Evolutionary conservation across 2,329 filamentous ascomycete genomes (phyloP).

Genomic region (Phialophora verrucosa): DNA sequence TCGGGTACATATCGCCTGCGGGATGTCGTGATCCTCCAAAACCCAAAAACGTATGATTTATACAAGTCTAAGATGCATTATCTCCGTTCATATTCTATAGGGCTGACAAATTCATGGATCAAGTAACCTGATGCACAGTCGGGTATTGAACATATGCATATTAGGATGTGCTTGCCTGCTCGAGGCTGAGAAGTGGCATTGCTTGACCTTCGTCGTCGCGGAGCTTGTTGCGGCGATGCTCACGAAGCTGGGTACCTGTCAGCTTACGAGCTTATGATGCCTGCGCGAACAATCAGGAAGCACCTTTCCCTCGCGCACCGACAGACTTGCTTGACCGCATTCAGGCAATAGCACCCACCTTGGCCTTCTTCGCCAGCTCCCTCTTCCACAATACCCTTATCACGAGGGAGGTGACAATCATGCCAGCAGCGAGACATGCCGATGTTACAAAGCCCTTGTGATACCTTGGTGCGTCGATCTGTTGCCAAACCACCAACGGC

Average conservation of each 20-base stretch:
- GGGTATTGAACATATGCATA: not conserved
- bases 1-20: not conserved
- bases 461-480: constrained; percentile 66
- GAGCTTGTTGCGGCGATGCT: not conserved
- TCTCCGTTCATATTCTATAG: not conserved
- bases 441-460: constrained; percentile 65
- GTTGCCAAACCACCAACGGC: constrained; percentile 63
- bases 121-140: not conserved
- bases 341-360: constrained; percentile 16
- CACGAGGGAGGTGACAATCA: constrained; percentile 49
- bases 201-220: not conserved
- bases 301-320: not conserved
- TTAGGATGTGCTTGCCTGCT: not conserved
- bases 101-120: not conserved
- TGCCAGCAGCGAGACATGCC: constrained; percentile 43
- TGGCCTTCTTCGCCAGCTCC: constrained; percentile 42
- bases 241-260: not conserved
- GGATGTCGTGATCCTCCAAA: constrained; percentile 9
- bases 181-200: not conserved
- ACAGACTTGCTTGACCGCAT: not conserved
- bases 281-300: not conserved
- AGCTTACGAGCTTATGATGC: not conserved
- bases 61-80: not conserved
- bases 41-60: not conserved
- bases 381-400: constrained; percentile 56